Evolutionary conservation across 1,284 basidiomycete species (phyloP).

Genomic region (Sphagnurus paluster): DNA sequence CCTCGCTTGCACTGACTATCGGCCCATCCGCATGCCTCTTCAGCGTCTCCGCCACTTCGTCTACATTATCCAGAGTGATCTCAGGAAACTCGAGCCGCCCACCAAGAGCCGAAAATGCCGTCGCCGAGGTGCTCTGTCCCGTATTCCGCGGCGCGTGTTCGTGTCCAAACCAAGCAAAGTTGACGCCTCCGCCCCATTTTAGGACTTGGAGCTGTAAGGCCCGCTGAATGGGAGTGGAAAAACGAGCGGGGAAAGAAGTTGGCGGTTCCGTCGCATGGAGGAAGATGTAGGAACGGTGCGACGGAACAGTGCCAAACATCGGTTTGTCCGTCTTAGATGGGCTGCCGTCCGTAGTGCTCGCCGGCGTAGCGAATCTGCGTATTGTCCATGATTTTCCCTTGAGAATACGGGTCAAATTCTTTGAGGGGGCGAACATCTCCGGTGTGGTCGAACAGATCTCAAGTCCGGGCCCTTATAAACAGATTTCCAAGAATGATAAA

Average conservation of each 20-base stretch:
- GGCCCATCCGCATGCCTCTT: conserved; percentile 33
- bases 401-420: not conserved
- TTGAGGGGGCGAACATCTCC: not conserved
- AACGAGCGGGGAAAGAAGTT: conserved; percentile 46
- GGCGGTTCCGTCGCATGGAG: conserved; percentile 54
- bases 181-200: conserved; percentile 55
- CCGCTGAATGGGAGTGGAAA: conserved; percentile 51
- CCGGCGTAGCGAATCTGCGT: conserved; percentile 8
- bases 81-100: conserved; percentile 49
- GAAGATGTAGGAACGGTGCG: conserved; percentile 57
- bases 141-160: conserved; percentile 20
- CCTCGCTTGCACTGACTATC: conserved; percentile 18
- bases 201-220: conserved; percentile 44
- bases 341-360: no score
- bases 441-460: not conserved
- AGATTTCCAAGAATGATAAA: not conserved
- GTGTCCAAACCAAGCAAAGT: conserved; percentile 53
- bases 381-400: not conserved
- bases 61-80: conserved; percentile 48
- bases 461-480: no score
- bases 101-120: conserved; percentile 48
- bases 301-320: conserved; percentile 43
- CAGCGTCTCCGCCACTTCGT: conserved; percentile 42
- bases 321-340: conserved; percentile 16
- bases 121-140: conserved; percentile 35